Evolutionary conservation across 2,329 filamentous ascomycete genomes (phyloP).

Genomic region (Monilinia vaccinii-corymbosi): DNA sequence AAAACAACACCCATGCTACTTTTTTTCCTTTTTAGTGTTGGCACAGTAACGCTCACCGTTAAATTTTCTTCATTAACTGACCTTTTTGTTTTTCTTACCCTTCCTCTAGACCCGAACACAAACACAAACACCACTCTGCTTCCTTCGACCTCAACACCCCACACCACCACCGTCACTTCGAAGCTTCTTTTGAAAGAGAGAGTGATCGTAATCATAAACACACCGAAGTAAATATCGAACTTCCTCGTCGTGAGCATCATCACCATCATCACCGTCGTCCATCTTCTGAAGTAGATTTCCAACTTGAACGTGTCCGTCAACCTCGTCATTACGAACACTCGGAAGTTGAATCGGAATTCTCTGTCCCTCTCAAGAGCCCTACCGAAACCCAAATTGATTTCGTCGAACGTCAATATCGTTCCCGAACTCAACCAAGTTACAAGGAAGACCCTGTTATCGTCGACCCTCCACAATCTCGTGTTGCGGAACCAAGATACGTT

Average conservation of each 20-base stretch:
- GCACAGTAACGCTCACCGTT: constrained; percentile 34
- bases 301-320: constrained; percentile 31
- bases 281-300: constrained; percentile 32
- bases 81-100: constrained; percentile 17
- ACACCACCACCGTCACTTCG: constrained; percentile 18
- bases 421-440: constrained; percentile 33
- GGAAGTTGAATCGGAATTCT: constrained; percentile 19
- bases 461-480: constrained; percentile 39
- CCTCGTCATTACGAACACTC: constrained; percentile 29
- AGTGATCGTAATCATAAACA: constrained; percentile 9
- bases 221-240: constrained; percentile 32
- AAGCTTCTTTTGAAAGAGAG: constrained; percentile 11
- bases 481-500: constrained; percentile 28
- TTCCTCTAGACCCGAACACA: constrained; percentile 22
- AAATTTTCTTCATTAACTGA: constrained; percentile 18
- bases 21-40: constrained; percentile 26
- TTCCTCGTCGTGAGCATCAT: constrained; percentile 18
- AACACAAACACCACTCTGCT: constrained; percentile 35
- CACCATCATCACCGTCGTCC: constrained; percentile 15
- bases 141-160: constrained; percentile 42
- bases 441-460: constrained; percentile 39
- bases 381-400: constrained; percentile 41
- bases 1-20: too few species aligned
- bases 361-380: constrained; percentile 19
- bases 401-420: constrained; percentile 58